Percentiles rank a stretch among this genome's conserved stretches.
Conservation (phyloP, 208 protist genomes). For the Trypanosoma cruzi region DNA sequence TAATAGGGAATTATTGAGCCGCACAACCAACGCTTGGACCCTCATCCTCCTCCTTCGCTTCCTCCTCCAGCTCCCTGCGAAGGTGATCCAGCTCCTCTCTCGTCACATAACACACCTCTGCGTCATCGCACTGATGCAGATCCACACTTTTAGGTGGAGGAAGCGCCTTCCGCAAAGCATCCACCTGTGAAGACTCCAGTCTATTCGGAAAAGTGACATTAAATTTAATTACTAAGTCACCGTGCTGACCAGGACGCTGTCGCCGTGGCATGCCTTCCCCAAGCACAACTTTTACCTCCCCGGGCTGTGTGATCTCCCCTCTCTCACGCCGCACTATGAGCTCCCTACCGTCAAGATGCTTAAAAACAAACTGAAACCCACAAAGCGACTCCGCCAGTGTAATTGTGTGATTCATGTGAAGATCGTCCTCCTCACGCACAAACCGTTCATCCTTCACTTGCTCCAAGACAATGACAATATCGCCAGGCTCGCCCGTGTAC, state of each 20-base stretch:
- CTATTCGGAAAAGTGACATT: slow-evolving; percentile 56
- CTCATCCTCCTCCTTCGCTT: slow-evolving; percentile 46
- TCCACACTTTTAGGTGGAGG: slow-evolving; percentile 51
- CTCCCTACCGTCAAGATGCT: slow-evolving; percentile 88
- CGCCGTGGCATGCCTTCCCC: slow-evolving; percentile 82
- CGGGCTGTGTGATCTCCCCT: slow-evolving; percentile 74
- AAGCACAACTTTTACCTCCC: slow-evolving; percentile 55
- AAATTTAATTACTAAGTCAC: slow-evolving; percentile 79
- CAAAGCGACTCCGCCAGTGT: slow-evolving; percentile 95
- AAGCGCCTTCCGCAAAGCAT: slow-evolving; percentile 42
- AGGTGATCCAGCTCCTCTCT: slow-evolving; percentile 47
- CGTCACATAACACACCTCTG: slow-evolving; percentile 59
- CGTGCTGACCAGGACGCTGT: slow-evolving; percentile 36
- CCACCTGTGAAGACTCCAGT: slow-evolving; percentile 44
- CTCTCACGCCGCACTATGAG: slow-evolving; percentile 78
- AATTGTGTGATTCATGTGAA: slow-evolving; percentile 90
- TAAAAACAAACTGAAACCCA: slow-evolving; percentile 91
- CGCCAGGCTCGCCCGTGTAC: slow-evolving; percentile 63
- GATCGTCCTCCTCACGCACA: slow-evolving; percentile 88
- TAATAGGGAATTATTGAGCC: slow-evolving; percentile 36
- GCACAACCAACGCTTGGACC: slow-evolving; percentile 40
- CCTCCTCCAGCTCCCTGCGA: slow-evolving; percentile 51
- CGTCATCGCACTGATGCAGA: slow-evolving; percentile 17
- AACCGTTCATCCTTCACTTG: slow-evolving; percentile 94
- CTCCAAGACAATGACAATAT: slow-evolving; percentile 96